Evolutionary conservation across 2,329 filamentous ascomycete genomes (phyloP).

Genomic region (Colletotrichum chrysophilum): DNA sequence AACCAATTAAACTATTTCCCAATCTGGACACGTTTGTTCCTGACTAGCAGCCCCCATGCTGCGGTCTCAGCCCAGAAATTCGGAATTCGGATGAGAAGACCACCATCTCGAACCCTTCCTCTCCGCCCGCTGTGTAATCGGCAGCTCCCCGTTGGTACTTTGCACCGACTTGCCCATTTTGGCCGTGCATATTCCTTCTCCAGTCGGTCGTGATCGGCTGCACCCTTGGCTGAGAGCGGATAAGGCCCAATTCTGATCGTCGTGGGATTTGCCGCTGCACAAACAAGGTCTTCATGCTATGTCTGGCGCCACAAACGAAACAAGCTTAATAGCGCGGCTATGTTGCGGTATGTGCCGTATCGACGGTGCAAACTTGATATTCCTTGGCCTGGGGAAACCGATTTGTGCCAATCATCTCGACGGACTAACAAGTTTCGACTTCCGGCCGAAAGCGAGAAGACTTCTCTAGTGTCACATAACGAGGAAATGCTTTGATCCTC

Average conservation of each 20-base stretch:
- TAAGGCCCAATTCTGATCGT: background rate
- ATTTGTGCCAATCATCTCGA: background rate
- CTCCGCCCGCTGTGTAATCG: background rate
- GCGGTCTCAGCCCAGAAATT: background rate
- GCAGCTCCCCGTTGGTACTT: background rate
- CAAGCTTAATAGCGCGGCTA: background rate
- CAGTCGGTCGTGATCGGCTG: background rate
- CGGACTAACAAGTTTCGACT: background rate
- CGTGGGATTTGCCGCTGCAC: background rate
- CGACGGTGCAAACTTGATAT: background rate
- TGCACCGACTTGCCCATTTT: background rate
- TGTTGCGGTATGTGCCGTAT: background rate
- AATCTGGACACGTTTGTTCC: background rate
- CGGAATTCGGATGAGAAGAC: constrained; percentile 1
- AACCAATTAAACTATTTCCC: constrained; percentile 7
- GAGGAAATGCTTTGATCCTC: constrained; percentile 14
- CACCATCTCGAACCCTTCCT: background rate
- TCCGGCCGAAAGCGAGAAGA: background rate
- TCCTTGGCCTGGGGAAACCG: background rate
- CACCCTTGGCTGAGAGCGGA: background rate
- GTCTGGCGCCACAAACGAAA: background rate
- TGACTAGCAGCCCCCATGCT: constrained; percentile 3
- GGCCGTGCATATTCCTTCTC: background rate
- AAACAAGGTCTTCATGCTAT: background rate
- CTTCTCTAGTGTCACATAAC: background rate